Conservation (phyloP, 176 grass and related monocot genomes). For the Elaeis guineensis region DNA sequence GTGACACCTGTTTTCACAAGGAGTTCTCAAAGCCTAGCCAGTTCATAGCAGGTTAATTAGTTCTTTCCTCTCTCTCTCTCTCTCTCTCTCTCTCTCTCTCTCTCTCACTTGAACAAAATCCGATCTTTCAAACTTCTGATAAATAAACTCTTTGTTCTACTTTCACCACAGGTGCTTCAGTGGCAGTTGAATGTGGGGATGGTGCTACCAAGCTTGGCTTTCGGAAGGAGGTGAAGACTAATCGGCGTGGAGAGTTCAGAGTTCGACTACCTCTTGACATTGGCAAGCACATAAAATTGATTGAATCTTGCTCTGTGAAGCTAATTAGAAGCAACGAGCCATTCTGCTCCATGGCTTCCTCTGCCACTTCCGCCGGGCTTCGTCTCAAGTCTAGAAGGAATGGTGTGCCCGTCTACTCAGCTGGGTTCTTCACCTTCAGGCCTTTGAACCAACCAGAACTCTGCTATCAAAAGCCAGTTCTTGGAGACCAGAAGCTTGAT, state of each 20-base stretch:
- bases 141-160: not conserved
- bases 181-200: slow-evolving; percentile 26
- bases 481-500: slow-evolving; percentile 6
- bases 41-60: slow-evolving; percentile 22
- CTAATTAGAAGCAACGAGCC: slow-evolving; percentile 22
- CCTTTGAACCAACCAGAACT: slow-evolving; percentile 21
- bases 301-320: slow-evolving; percentile 22
- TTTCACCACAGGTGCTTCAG: slow-evolving; percentile 16
- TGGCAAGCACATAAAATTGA: slow-evolving; percentile 7
- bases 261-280: slow-evolving; percentile 12
- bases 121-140: not conserved
- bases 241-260: slow-evolving; percentile 18
- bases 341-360: slow-evolving; percentile 24
- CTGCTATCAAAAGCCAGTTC: slow-evolving; percentile 12
- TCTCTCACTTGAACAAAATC: not conserved
- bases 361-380: slow-evolving; percentile 11
- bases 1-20: slow-evolving; percentile 26
- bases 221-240: slow-evolving; percentile 18
- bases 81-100: not conserved
- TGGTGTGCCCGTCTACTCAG: slow-evolving; percentile 27
- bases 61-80: not conserved
- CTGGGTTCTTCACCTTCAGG: slow-evolving; percentile 28
- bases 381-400: slow-evolving; percentile 15
- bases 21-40: slow-evolving; percentile 12
- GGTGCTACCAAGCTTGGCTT: not conserved